Conservation (phyloP, 2,329 filamentous ascomycete genomes). For the Penicillium brasilianum region DNA sequence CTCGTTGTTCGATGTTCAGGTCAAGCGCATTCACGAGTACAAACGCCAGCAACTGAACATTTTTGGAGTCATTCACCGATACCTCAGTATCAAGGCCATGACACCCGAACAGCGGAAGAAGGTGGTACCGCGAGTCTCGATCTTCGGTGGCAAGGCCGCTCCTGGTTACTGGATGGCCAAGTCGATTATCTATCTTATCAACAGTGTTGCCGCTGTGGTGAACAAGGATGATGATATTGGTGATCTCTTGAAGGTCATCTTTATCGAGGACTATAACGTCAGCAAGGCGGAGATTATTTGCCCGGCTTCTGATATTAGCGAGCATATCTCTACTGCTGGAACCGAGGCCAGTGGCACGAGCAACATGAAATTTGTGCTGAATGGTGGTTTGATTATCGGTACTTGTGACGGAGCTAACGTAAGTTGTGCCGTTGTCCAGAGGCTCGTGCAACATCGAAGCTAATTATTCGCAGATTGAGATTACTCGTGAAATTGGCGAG, state of each 20-base stretch:
- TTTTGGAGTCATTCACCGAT: constrained; percentile 95
- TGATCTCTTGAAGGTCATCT: constrained; percentile 94
- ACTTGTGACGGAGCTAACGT: constrained; percentile 98
- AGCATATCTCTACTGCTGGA: constrained; percentile 97
- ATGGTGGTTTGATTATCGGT: constrained; percentile 95
- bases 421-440: constrained; percentile 48
- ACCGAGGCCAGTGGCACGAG: constrained; percentile 88
- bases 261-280: constrained; percentile 98
- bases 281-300: constrained; percentile 98
- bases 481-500: constrained; percentile 94
- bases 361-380: constrained; percentile 99
- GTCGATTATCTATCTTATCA: constrained; percentile 96
- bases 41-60: constrained; percentile 99
- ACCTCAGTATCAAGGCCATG: constrained; percentile 86
- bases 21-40: constrained; percentile 99
- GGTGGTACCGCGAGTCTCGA: constrained; percentile 83
- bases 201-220: constrained; percentile 84
- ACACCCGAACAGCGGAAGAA: constrained; percentile 83
- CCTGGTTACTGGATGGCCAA: constrained; percentile 99
- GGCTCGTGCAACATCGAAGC: background rate
- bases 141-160: constrained; percentile 97
- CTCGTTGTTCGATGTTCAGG: constrained; percentile 93
- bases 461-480: constrained; percentile 74
- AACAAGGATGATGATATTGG: constrained; percentile 93
- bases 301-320: constrained; percentile 93